Evolutionary conservation across 2,329 filamentous ascomycete genomes (phyloP).

Genomic region (Graphiopsis chlorocephala): DNA sequence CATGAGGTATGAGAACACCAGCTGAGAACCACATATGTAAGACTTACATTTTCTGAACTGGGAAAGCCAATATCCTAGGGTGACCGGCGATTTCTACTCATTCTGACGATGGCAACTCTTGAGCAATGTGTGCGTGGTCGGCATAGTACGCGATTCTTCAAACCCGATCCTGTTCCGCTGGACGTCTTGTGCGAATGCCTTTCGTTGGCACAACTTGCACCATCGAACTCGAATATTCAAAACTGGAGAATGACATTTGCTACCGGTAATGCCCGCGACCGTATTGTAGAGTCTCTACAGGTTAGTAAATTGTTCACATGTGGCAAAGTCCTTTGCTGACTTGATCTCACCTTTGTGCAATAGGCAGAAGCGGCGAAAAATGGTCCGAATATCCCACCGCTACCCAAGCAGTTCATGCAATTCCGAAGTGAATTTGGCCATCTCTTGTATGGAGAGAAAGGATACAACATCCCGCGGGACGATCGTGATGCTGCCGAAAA

Average conservation of each 20-base stretch:
- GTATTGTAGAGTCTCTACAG: slow-evolving; percentile 19
- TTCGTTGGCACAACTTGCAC: slow-evolving; percentile 20
- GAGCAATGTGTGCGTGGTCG: not conserved
- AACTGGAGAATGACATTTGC: slow-evolving; percentile 20
- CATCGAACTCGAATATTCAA: slow-evolving; percentile 24
- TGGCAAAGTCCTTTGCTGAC: not conserved
- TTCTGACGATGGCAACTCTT: not conserved
- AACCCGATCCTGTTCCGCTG: slow-evolving; percentile 13
- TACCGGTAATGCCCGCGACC: slow-evolving; percentile 16
- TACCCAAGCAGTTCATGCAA: slow-evolving; percentile 22
- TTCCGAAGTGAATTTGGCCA: slow-evolving; percentile 25
- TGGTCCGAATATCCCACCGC: slow-evolving; percentile 19
- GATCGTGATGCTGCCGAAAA: slow-evolving; percentile 15
- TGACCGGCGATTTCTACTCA: not conserved
- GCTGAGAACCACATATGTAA: not conserved
- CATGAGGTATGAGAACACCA: not conserved
- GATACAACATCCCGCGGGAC: slow-evolving; percentile 22
- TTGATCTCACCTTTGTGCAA: not conserved
- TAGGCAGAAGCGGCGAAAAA: slow-evolving; percentile 8
- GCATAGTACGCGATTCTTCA: not conserved
- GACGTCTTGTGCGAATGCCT: slow-evolving; percentile 17
- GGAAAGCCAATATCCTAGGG: not conserved
- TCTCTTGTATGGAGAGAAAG: slow-evolving; percentile 24
- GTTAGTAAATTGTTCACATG: not conserved
- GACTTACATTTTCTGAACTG: not conserved